Evolutionary conservation across 2,329 filamentous ascomycete genomes (phyloP), one percentile per base, ranked within the genome.

Genomic region (Ceratocystis destructans): DNA sequence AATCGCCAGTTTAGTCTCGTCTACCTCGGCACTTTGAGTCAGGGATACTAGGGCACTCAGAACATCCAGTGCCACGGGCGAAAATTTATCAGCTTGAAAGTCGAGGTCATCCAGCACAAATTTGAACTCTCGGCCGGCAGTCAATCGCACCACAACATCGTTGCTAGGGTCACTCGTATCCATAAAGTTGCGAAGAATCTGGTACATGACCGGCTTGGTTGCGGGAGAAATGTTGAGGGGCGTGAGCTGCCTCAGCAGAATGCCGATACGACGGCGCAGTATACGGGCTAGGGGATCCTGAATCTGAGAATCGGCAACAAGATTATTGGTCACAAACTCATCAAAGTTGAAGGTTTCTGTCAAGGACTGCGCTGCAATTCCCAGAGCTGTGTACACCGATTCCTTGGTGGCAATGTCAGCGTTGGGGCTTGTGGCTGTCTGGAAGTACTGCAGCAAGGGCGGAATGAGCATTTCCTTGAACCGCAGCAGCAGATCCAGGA

Each of bases 351-450:
- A 84, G 10, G 84, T 79, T 61, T 86, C 79, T 68, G 87, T 81
- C 17, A 97, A 78, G 48, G 92, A 86, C 1, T 89, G 82, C 1
- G 92, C 89, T 0, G 94, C 85, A 63, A 96, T 80, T 2, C 93
- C 92, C 77, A 99, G 87, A 10, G 93, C 91, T 4, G 90, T 95
- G 73, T 99, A 99, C 0, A 97, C 86, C 0, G 93, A 93, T 73
- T 99, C 94, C 73, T 96, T 97, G 68, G 89, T 85, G 17, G 94
- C 81, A 12, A 97, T 82, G 69, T 94, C 86, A 10, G 78, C 74
- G 41, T 80, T 73, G 5, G 68, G 80, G 77, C 84, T 83, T 68
- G 89, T 86, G 65, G 91, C 88, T 6, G 84, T 85, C 70, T 87
- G 82, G 74, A 97, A 96, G 70, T 96, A 95, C 62, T 83, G 80